Conservation (phyloP, 257 asterid genomes). For the Solanum okadae region DNA sequence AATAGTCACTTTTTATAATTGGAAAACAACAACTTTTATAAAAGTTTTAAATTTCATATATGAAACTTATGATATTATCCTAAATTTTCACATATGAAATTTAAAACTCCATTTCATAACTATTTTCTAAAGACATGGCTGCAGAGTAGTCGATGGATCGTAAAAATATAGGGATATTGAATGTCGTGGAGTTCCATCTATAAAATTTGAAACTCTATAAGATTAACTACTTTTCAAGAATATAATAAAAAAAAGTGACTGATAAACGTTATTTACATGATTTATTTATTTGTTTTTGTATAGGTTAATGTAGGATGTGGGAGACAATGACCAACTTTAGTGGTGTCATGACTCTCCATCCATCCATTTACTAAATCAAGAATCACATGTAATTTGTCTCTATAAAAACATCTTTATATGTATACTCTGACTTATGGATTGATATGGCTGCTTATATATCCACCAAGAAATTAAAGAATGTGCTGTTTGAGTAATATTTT, state of each 20-base stretch:
- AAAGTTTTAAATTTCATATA: background rate
- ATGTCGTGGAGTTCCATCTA: background rate
- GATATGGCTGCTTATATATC: background rate
- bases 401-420: background rate
- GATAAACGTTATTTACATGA: background rate
- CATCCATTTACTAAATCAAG: background rate
- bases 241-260: background rate
- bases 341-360: background rate
- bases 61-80: background rate
- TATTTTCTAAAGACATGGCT: background rate
- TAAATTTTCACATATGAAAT: background rate
- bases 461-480: background rate
- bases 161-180: background rate
- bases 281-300: background rate
- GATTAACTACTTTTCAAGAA: too few species aligned
- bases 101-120: background rate
- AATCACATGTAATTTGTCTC: background rate
- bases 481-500: background rate
- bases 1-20: background rate
- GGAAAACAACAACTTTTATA: background rate
- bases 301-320: background rate
- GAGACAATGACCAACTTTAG: conserved; percentile 1
- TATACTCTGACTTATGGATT: background rate
- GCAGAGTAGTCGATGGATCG: background rate
- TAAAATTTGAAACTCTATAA: background rate